Conservation (phyloP, 768 basidiomycete genomes). For the Mycena chlorophos region DNA sequence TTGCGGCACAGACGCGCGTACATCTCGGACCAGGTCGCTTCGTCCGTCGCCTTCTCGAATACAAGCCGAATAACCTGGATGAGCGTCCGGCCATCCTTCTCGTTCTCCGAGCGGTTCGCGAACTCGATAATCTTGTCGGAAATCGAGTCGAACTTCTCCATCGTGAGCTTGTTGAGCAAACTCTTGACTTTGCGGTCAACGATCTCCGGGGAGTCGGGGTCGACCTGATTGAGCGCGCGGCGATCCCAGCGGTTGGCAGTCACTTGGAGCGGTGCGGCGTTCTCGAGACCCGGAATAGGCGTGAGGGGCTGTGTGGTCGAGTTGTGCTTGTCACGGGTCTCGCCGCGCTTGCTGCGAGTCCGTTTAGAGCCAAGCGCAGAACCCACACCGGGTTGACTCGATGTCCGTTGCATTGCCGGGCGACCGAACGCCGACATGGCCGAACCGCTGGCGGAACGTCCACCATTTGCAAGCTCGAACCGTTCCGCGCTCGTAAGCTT, state of each 20-base stretch:
- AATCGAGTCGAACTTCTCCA: constrained; percentile 95
- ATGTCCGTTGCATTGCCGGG: constrained; percentile 64
- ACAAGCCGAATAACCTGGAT: constrained; percentile 95
- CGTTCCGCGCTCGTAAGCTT: constrained; percentile 75
- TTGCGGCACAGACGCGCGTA: constrained; percentile 93
- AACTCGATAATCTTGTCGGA: constrained; percentile 92
- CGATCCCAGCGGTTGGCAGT: constrained; percentile 86
- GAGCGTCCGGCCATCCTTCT: constrained; percentile 90
- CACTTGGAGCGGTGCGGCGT: constrained; percentile 72
- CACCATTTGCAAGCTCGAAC: no score
- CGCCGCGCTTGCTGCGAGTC: constrained; percentile 82
- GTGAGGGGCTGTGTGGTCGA: constrained; percentile 43
- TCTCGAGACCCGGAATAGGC: constrained; percentile 48
- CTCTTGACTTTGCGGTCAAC: constrained; percentile 93
- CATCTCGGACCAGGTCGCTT: constrained; percentile 95
- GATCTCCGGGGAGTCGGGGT: constrained; percentile 74
- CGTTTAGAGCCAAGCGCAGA: constrained; percentile 53
- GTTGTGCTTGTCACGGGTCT: constrained; percentile 62
- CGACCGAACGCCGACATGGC: constrained; percentile 55
- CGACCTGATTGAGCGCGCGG: constrained; percentile 44
- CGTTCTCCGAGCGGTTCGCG: constrained; percentile 91
- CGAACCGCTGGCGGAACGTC: constrained; percentile 54
- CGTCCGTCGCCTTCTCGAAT: constrained; percentile 97
- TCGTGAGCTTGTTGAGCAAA: constrained; percentile 92
- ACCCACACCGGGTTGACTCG: constrained; percentile 63